phyloP scores from a whole-genome alignment of 1,284 basidiomycete species.

The Lignosus rhinocerotis region DNA sequence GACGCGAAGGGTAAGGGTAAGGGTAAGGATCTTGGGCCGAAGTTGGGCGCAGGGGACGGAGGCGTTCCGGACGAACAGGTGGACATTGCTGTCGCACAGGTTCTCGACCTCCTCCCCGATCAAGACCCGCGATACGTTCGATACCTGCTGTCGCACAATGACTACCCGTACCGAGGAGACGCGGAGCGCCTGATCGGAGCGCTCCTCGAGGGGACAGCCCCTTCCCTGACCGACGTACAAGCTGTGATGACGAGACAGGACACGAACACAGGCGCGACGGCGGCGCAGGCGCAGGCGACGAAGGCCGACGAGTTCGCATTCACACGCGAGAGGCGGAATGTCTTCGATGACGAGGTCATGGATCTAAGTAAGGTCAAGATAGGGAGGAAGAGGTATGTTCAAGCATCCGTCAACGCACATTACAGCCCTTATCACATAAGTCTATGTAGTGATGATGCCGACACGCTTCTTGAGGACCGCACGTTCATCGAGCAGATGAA shows the following conservation, averaged over 20 bases:
- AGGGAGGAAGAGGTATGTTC: slow-evolving; percentile 67
- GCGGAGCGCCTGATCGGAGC: slow-evolving; percentile 65
- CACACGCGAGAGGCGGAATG: slow-evolving; percentile 59
- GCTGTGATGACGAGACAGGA: slow-evolving; percentile 14
- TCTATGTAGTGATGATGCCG: slow-evolving; percentile 44
- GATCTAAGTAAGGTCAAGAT: slow-evolving; percentile 60
- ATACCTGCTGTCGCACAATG: slow-evolving; percentile 50
- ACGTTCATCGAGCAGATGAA: slow-evolving; percentile 76
- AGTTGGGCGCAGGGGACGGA: neutral
- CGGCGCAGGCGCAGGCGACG: neutral
- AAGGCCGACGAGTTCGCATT: slow-evolving; percentile 33
- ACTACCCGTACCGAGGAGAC: slow-evolving; percentile 48
- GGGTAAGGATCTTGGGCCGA: slow-evolving; percentile 32
- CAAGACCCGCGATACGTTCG: slow-evolving; percentile 54
- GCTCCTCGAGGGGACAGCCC: slow-evolving; percentile 71
- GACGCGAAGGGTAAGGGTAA: slow-evolving; percentile 47
- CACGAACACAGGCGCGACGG: neutral
- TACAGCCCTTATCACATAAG: slow-evolving; percentile 8
- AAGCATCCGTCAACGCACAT: neutral
- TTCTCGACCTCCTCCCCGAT: slow-evolving; percentile 73
- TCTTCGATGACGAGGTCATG: slow-evolving; percentile 72
- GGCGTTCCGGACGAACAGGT: slow-evolving; percentile 30
- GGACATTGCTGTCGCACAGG: slow-evolving; percentile 59
- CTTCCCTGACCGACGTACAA: slow-evolving; percentile 40
- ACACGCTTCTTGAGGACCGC: slow-evolving; percentile 52